Evolutionary conservation across 805 yeast species (phyloP).

Genomic region (Yarrowia sp.): DNA sequence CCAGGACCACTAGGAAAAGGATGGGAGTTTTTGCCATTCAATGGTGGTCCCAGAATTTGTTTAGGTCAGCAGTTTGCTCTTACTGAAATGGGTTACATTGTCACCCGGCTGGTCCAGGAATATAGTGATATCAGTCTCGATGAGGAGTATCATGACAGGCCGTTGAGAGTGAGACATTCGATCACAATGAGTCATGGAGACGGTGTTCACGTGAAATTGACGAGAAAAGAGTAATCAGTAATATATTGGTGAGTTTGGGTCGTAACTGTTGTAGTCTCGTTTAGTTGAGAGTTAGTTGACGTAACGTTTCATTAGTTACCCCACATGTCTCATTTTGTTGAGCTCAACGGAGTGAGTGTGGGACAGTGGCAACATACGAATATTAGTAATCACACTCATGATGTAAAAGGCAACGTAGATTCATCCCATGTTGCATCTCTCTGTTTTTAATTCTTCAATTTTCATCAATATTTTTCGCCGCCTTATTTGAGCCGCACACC

Average conservation of each 20-base stretch:
- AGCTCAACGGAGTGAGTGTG: background rate
- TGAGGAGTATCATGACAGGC: slow-evolving; percentile 15
- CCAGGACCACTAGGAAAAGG: slow-evolving; percentile 18
- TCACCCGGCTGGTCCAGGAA: slow-evolving; percentile 51
- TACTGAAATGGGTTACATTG: slow-evolving; percentile 58
- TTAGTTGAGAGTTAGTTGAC: background rate
- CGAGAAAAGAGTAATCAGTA: background rate
- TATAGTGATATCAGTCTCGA: slow-evolving; percentile 5
- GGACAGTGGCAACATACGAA: too few species aligned
- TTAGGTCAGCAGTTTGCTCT: slow-evolving; percentile 64
- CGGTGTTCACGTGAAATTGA: background rate
- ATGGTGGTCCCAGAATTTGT: slow-evolving; percentile 56
- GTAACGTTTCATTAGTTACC: background rate
- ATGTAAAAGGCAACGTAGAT: too few species aligned
- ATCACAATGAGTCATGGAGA: slow-evolving; percentile 20
- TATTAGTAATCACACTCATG: too few species aligned
- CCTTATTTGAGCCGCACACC: slow-evolving; percentile 20
- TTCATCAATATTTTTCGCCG: background rate
- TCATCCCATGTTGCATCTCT: too few species aligned
- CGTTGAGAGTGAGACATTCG: slow-evolving; percentile 1
- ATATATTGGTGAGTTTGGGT: too few species aligned
- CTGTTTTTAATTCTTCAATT: too few species aligned
- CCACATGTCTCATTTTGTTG: background rate
- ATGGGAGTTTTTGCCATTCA: slow-evolving; percentile 54
- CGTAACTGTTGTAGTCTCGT: too few species aligned